These are phyloP conservation scores for Cyberlindnera meyerae DNA, from an alignment of 805 yeast genomes.

Conservation along the genomic window DNA sequence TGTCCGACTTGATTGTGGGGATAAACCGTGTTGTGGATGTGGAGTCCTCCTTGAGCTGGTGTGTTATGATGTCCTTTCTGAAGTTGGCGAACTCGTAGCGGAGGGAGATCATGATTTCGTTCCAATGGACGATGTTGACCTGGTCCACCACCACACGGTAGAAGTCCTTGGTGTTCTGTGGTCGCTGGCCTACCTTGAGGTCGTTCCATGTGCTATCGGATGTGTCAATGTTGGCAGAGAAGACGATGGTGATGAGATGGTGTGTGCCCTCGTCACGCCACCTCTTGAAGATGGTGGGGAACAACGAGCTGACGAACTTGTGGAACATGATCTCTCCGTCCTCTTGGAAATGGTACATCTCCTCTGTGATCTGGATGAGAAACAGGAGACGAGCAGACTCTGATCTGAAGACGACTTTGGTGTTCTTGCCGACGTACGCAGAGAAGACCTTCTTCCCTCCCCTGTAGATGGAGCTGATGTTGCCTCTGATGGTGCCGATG, in stretches of 20 bases:
- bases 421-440: constrained; percentile 67
- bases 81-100: constrained; percentile 82
- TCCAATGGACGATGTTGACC: constrained; percentile 85
- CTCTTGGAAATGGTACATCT: constrained; percentile 98
- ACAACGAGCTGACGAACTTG: constrained; percentile 83
- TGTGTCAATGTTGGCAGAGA: constrained; percentile 68
- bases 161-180: constrained; percentile 66
- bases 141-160: constrained; percentile 95
- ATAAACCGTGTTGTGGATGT: constrained; percentile 43
- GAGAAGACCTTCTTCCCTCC: constrained; percentile 68
- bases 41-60: constrained; percentile 33
- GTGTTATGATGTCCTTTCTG: constrained; percentile 58
- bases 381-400: constrained; percentile 84
- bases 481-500: constrained; percentile 56
- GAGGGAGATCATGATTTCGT: constrained; percentile 81
- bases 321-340: constrained; percentile 93
- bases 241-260: constrained; percentile 87
- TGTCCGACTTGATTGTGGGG: constrained; percentile 86
- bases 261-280: constrained; percentile 88
- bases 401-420: constrained; percentile 82
- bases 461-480: constrained; percentile 55
- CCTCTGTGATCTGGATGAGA: constrained; percentile 83
- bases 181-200: constrained; percentile 66
- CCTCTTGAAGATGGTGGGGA: constrained; percentile 81
- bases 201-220: constrained; percentile 47